Conservation (phyloP, 441 rosid species). For the Arabidopsis lyrata region DNA sequence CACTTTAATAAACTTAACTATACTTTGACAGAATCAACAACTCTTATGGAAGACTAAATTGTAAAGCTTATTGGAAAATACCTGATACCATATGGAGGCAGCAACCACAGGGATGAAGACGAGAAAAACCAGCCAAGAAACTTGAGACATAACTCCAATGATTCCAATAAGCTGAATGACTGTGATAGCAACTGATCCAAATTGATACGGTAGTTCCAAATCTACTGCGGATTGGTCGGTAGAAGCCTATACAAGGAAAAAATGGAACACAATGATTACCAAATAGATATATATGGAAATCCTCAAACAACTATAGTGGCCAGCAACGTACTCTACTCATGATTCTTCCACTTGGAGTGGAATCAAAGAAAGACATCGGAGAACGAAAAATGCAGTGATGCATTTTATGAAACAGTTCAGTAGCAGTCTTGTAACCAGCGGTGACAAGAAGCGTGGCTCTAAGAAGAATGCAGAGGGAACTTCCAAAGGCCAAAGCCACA, state of each 20-base stretch:
- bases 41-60: conserved; percentile 1
- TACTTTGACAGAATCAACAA: conserved; percentile 8
- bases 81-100: conserved; percentile 86
- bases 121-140: conserved; percentile 84
- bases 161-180: conserved; percentile 71
- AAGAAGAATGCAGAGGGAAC: conserved; percentile 71
- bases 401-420: conserved; percentile 80
- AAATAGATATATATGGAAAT: not conserved
- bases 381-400: conserved; percentile 85
- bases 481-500: conserved; percentile 70
- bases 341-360: conserved; percentile 94
- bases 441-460: conserved; percentile 69
- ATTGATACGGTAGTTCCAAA: conserved; percentile 55
- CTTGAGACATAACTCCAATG: conserved; percentile 90
- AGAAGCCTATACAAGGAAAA: conserved; percentile 61
- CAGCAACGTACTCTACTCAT: conserved; percentile 71
- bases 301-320: conserved; percentile 2
- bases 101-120: conserved; percentile 79
- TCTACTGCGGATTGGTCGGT: conserved; percentile 88
- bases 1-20: not conserved
- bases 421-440: conserved; percentile 93
- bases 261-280: not conserved
- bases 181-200: conserved; percentile 60
- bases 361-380: conserved; percentile 94
- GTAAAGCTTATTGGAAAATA: conserved; percentile 34